These are phyloP conservation scores for Porcisia hertigi DNA, from an alignment of 208 protist genomes.

Conservation along the genomic window DNA sequence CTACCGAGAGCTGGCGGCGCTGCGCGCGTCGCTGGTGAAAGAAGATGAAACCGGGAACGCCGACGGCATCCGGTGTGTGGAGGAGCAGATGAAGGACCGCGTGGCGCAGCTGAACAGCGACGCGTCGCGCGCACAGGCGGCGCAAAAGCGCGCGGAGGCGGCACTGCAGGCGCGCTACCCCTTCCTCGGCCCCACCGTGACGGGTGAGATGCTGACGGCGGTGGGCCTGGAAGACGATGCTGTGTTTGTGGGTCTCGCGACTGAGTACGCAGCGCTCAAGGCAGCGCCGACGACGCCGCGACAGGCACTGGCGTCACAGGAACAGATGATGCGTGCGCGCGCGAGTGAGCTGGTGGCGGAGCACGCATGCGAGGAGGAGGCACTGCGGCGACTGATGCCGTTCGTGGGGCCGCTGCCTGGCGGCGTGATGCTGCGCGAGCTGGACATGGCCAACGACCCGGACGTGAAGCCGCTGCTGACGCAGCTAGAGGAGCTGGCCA, in stretches of 20 bases:
- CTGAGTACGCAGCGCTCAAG: not conserved
- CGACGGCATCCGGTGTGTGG: conserved; percentile 40
- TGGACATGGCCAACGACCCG: conserved; percentile 29
- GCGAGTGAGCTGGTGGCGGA: conserved; percentile 22
- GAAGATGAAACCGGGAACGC: too few species aligned
- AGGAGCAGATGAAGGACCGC: conserved; percentile 48
- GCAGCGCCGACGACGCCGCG: not conserved
- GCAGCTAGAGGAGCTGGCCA: conserved; percentile 35
- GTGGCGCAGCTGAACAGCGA: conserved; percentile 34
- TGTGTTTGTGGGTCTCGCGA: not conserved
- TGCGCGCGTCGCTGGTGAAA: too few species aligned
- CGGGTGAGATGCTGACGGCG: not conserved
- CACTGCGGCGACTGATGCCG: conserved; percentile 29
- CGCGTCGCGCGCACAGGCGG: conserved; percentile 9
- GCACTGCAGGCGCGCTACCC: not conserved
- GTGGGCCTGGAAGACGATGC: not conserved
- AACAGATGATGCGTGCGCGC: conserved; percentile 30
- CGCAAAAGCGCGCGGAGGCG: not conserved
- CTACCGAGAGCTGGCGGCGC: conserved; percentile 52
- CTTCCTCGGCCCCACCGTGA: not conserved
- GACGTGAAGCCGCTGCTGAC: conserved; percentile 29
- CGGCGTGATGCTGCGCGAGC: conserved; percentile 29
- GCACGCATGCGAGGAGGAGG: conserved; percentile 22
- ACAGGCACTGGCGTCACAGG: conserved; percentile 2
- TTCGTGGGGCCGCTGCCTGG: conserved; percentile 32